Conservation (phyloP, 495 filamentous ascomycete species). For the Emericellopsis terricola region DNA sequence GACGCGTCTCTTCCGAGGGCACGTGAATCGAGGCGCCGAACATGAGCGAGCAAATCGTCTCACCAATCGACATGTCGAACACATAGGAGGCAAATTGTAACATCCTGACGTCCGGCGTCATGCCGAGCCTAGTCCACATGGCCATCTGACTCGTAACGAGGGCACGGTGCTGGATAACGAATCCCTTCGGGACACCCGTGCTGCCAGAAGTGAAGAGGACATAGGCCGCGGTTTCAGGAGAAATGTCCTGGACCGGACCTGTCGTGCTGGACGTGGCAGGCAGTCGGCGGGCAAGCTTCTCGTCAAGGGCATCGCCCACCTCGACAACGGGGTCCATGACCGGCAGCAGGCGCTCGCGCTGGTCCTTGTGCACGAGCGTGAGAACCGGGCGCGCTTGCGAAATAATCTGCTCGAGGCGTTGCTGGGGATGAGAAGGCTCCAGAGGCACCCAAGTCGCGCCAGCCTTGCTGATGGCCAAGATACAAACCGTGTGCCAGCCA, state of each 20-base stretch:
- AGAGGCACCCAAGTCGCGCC: too few relatives aligned
- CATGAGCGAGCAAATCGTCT: not conserved
- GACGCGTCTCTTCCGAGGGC: conserved; percentile 10
- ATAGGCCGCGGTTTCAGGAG: too few relatives aligned
- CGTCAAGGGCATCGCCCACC: not conserved
- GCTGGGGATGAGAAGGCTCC: not conserved
- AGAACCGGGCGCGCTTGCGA: not conserved
- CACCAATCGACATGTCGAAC: conserved; percentile 1
- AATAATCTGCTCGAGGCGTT: not conserved
- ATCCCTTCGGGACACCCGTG: conserved; percentile 1
- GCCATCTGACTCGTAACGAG: conserved; percentile 1
- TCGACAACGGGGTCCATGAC: not conserved
- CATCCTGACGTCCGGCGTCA: conserved; percentile 6
- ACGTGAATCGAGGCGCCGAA: not conserved
- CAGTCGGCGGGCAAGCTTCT: too few relatives aligned
- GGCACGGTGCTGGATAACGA: conserved; percentile 1
- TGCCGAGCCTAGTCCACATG: conserved; percentile 12
- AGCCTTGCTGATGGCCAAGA: conserved; percentile 1
- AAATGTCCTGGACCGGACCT: too few relatives aligned
- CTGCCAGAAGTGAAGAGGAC: conserved; percentile 1
- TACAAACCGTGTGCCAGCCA: not conserved
- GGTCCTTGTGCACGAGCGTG: too few relatives aligned
- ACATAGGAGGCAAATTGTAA: conserved; percentile 1
- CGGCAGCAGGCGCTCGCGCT: too few relatives aligned
- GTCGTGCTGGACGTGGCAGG: too few relatives aligned